Conservation (phyloP, 1,284 basidiomycete genomes). For the Athelia psychrophila region DNA sequence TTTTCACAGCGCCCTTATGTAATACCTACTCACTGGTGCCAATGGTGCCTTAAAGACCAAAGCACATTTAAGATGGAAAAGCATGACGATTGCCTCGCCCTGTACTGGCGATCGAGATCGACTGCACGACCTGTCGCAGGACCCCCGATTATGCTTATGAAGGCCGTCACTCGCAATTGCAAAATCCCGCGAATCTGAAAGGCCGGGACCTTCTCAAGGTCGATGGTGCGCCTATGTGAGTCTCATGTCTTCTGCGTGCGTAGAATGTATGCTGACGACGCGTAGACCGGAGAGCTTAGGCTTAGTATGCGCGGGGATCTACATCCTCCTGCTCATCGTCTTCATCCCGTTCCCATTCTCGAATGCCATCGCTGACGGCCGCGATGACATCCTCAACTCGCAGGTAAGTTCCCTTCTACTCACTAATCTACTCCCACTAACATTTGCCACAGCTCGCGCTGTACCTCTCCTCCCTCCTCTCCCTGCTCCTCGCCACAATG, state of each 20-base stretch:
- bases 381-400: slow-evolving; percentile 78
- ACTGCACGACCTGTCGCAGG: no score
- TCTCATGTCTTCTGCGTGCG: no score
- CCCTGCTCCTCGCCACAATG: slow-evolving; percentile 88
- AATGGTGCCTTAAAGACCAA: no score
- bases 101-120: no score
- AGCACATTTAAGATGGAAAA: no score
- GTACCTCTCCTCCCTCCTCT: slow-evolving; percentile 91
- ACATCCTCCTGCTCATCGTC: slow-evolving; percentile 81
- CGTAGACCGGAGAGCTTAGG: slow-evolving; percentile 91
- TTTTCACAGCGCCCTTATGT: no score
- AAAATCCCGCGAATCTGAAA: slow-evolving; percentile 71
- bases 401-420: slow-evolving; percentile 51
- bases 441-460: slow-evolving; percentile 67
- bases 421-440: background rate
- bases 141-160: no score
- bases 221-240: slow-evolving; percentile 71
- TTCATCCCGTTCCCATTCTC: slow-evolving; percentile 92
- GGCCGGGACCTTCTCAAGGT: slow-evolving; percentile 83
- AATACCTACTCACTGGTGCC: no score
- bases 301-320: slow-evolving; percentile 86
- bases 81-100: no score
- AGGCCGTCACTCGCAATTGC: no score
- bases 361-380: slow-evolving; percentile 51
- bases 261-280: background rate